Evolutionary conservation across 2,329 filamentous ascomycete genomes (phyloP), one percentile per base, ranked within the genome.

Genomic region (Diplodia scrobiculata): DNA sequence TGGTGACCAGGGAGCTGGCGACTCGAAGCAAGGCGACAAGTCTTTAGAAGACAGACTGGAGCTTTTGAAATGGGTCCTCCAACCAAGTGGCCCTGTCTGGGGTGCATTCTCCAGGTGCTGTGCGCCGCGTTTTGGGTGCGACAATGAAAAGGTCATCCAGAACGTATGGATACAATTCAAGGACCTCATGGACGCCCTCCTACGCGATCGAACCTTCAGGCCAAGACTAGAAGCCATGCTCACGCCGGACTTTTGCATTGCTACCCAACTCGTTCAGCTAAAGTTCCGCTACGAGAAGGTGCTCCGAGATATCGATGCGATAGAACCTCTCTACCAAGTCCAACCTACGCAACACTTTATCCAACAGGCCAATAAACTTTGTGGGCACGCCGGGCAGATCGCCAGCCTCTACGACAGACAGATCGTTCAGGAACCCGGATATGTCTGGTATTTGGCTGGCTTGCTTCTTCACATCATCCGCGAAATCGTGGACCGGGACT

Each of bases 391-490:
- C 27, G 62, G 69, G 17, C 70, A 72, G 10, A 73, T 78, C 29
- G 68, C 70, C 5, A 70, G 75, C 1, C 74, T 73, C 55, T 72
- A 72, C 53, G 50, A 72, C 6, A 36, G 48, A 4, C 10, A 29
- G 45, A 13, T n/a, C 19, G 51, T 19, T 67, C 73, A 41, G 72
- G 74, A 47, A 67, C 67, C 13, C 66, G 70, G 65, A 34, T 10
- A 48, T 32, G 47, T 25, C 25, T 70, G 72, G 27, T 68, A 70
- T 9, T 72, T 75, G n/a, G 73, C 72, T 9, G 72, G 71, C 38
- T 70, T 74, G 11, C 68, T 78, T 14, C 68, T 78, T 29, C 71
- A 63, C 4, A 76, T 78, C 34, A 70, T 78, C 13, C 72, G 75
- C 34, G 70, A 70, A 2, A 76, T 78, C 34, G 71, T 72, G 2